Base-by-base conservation (phyloP, 2,329 filamentous ascomycete species). In the Pseudogymnoascus sp. region DNA sequence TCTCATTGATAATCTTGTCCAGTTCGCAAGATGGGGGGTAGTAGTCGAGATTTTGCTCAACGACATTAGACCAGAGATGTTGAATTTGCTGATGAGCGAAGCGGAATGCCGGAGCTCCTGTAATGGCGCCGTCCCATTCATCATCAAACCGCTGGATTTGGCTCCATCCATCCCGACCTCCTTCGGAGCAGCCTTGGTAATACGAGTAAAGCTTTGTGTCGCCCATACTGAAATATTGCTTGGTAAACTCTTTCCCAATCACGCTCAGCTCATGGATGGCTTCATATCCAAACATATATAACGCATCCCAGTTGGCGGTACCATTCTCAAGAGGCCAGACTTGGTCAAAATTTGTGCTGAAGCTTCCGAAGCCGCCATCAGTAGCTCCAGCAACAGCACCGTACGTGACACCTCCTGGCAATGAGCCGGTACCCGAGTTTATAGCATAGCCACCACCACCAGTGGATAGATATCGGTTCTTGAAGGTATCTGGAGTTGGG, bases 1-100 rank as follows among this genome's bases (percentile, higher is more conserved):
- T 85, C 40, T 76, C 74, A 68, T 84, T 84, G 18, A 81, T 76
- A 53, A 84, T 83, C 68, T 78, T 79, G 5, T 76, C 73, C 12
- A 84, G 68, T 60, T 81, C 80, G 46, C 77, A 78, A 0, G 79
- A 73, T 2, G 76, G 73, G 2, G 78, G 77, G 63, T 74, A 76
- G 66, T 81, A 79, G 62, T 73, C 74, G 21, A 75, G 62, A 0
- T 73, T 77, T 18, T 77, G 65, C 67, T 80, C 77, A 0, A 79
- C 73, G 0, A 72, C 70, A 25, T 70, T 71, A 1, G 75, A 69
- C 66, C 72, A 75, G 4, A 78, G 68, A 63, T 80, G 79, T 56
- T 75, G 69, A 4, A 77, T 73, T 67, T 80, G 78, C 67, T 80
- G 79, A 62, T 78, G 76, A 74, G 70, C 74, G 64, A 74, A 78